Percentiles rank a stretch among this genome's conserved stretches.
These are phyloP conservation scores for Myriosclerotinia scirpicola DNA, from an alignment of 2,329 filamentous ascomycete genomes.

Conservation along the genomic window DNA sequence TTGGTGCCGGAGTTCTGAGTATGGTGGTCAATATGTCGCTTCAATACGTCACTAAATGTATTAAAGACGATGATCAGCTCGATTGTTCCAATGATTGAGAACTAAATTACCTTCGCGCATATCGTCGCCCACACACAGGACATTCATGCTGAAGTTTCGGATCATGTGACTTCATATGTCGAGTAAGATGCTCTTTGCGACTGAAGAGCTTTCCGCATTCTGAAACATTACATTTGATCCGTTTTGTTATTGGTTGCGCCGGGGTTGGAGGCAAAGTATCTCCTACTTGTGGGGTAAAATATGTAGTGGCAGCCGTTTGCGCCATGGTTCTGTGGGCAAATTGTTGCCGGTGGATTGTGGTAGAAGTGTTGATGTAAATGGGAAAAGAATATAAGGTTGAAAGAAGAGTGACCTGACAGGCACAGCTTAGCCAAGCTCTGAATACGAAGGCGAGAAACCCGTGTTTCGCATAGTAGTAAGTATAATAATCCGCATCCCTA, in stretches of 20 bases:
- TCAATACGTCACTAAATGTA: constrained; percentile 31
- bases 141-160: constrained; percentile 28
- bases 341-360: constrained; percentile 17
- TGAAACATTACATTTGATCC: constrained; percentile 26
- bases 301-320: constrained; percentile 11
- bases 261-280: not conserved
- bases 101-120: constrained; percentile 30
- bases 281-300: not conserved
- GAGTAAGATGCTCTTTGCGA: constrained; percentile 36
- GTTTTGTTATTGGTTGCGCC: not conserved
- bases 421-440: constrained; percentile 5
- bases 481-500: not conserved
- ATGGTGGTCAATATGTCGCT: constrained; percentile 34
- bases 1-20: constrained; percentile 32
- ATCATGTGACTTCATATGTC: constrained; percentile 34
- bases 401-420: not conserved
- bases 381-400: not conserved
- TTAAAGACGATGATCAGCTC: not conserved
- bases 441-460: not conserved
- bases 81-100: not conserved
- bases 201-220: constrained; percentile 34
- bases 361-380: not conserved
- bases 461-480: not conserved
- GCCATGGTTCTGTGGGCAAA: constrained; percentile 8
- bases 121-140: constrained; percentile 31